Base-by-base conservation (phyloP, 345 rosid species). In the Linum usitatissimum region DNA sequence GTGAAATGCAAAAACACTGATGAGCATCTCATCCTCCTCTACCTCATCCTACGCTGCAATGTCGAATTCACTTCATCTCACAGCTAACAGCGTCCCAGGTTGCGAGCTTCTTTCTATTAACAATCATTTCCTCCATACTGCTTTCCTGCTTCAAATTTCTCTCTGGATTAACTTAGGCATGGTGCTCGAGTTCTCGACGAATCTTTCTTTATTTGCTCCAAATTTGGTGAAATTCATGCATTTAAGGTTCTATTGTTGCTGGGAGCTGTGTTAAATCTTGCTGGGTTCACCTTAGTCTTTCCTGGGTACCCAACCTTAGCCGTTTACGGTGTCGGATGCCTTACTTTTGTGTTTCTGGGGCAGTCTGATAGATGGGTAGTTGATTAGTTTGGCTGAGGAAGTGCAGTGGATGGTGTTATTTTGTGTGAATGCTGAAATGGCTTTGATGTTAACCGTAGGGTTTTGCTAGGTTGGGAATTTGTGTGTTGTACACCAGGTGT, bases 61-160 rank as follows among this genome's bases (percentile, higher is more conserved):
- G 79, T 64, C 71, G 55, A 75, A 69, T 55, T 55, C 82, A 10
- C 59, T 62, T 48, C 73, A 72, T 72, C 71, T 70, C 55, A 6
- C 68, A 19, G 39, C 77, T 18, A 67, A 67, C 12, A 72, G 51
- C 40, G 18, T 70, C 23, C 67, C 75, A 51, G 82, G 82, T 75
- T 75, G 30, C 59, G 30, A 9, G 57, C 15, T 14, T 21, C n/a
- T n/a, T 18, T 18, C 28, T 28, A 31, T 18, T 42, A 38, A 8
- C 13, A 19, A 49, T 17, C 57, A 17, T 10, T 1, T 20, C 31
- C 21, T 9, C 15, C 14, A 13, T 8, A 12, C 15, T 20, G 6
- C 40, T 54, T 23, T 42, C 54, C 17, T 57, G 40, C 15, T 17
- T 19, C 30, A 28, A 12, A 1, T 30, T 4, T 18, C n/a, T n/a